Conservation (phyloP, 2,329 filamentous ascomycete species). For the Dryadomyces quercivorus region DNA sequence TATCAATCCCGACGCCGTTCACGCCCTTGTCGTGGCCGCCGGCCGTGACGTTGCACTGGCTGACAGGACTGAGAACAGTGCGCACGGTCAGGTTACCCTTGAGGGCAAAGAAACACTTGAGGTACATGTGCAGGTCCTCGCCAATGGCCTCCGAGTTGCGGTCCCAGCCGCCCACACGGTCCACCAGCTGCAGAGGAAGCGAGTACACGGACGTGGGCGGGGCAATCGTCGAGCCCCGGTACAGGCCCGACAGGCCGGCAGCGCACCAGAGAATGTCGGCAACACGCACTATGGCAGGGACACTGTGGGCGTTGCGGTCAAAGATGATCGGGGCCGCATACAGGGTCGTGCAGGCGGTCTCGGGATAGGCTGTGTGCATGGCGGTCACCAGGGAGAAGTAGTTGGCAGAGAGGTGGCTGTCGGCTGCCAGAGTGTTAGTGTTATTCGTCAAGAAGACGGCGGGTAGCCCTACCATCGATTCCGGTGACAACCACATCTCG, state of each 20-base stretch:
- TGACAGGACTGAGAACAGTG: conserved; percentile 55
- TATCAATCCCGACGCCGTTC: conserved; percentile 41
- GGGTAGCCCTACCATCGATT: conserved; percentile 52
- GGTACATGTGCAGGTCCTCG: conserved; percentile 66
- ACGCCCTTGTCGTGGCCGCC: conserved; percentile 40
- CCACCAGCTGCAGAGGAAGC: conserved; percentile 51
- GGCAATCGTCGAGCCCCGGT: conserved; percentile 48
- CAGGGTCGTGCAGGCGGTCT: conserved; percentile 48
- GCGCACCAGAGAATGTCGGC: conserved; percentile 63
- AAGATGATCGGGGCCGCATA: conserved; percentile 63
- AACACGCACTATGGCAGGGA: conserved; percentile 56
- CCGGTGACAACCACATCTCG: conserved; percentile 57
- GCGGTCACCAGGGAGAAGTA: conserved; percentile 55
- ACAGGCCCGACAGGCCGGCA: conserved; percentile 57
- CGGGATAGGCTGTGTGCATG: conserved; percentile 47
- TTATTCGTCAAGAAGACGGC: conserved; percentile 4
- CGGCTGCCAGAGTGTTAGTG: conserved; percentile 35
- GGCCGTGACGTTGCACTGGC: conserved; percentile 59
- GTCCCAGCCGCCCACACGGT: conserved; percentile 62
- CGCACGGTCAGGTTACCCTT: conserved; percentile 55
- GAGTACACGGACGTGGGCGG: conserved; percentile 67
- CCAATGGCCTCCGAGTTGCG: conserved; percentile 59
- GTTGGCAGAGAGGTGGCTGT: conserved; percentile 56
- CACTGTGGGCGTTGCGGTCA: conserved; percentile 58
- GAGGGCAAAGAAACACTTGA: conserved; percentile 66